phyloP scores from a whole-genome alignment of 2,329 filamentous ascomycete genomes.

The Arthrobotrys megalospora region DNA sequence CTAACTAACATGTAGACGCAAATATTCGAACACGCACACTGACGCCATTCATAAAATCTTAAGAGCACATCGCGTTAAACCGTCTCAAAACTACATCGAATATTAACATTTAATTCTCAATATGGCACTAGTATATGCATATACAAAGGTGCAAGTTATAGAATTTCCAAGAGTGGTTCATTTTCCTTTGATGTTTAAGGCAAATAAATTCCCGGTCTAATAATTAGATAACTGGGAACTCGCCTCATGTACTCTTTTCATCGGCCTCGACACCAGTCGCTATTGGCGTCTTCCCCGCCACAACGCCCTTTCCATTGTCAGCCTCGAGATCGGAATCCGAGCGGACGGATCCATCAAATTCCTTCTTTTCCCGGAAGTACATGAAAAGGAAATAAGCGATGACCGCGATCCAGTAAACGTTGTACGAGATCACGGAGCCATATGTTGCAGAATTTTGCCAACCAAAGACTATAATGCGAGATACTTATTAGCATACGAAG shows the following conservation, averaged over 20 bases:
- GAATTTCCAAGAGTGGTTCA: background rate
- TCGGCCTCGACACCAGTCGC: conserved; percentile 45
- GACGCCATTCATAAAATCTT: background rate
- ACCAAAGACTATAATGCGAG: conserved; percentile 74
- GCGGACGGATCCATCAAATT: conserved; percentile 1
- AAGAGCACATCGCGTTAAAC: conserved; percentile 10
- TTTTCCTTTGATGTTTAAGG: background rate
- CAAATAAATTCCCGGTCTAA: background rate
- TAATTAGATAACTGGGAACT: background rate
- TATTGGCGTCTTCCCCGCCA: conserved; percentile 25
- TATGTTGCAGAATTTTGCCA: conserved; percentile 93
- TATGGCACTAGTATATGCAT: background rate
- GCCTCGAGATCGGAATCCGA: conserved; percentile 53
- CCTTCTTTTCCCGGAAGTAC: conserved; percentile 77
- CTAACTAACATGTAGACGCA: too few relatives aligned
- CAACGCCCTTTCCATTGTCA: conserved; percentile 42
- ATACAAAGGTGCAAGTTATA: background rate
- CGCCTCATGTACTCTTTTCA: conserved; percentile 38
- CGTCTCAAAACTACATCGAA: conserved; percentile 9
- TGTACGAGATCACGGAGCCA: conserved; percentile 88
- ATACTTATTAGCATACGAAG: conserved; percentile 26
- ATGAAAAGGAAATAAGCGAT: conserved; percentile 77
- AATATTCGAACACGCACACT: too few relatives aligned
- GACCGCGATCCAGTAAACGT: conserved; percentile 85
- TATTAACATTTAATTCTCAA: background rate